Evolutionary conservation across 2,329 filamentous ascomycete species (phyloP).

Genomic region (Rhexocercosporidium sp.): DNA sequence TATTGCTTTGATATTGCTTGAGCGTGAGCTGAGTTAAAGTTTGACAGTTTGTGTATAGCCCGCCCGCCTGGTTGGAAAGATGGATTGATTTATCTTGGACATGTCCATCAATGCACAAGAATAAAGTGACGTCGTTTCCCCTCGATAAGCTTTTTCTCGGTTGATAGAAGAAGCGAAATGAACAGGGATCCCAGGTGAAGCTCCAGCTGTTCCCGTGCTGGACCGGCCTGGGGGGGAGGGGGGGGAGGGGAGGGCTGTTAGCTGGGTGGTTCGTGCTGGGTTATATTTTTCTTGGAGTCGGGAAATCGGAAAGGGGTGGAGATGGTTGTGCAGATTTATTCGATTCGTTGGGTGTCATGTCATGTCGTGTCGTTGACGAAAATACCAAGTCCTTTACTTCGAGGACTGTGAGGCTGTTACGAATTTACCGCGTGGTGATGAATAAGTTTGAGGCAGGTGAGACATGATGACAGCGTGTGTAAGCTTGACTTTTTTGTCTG

Average conservation of each 20-base stretch:
- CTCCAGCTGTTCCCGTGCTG: background rate
- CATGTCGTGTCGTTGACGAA: background rate
- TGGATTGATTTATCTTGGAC: background rate
- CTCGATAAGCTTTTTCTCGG: slow-evolving; percentile 13
- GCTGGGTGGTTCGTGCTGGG: no score
- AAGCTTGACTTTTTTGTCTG: no score
- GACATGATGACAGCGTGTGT: background rate
- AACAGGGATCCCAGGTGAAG: background rate
- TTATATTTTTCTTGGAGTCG: no score
- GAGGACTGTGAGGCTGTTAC: background rate
- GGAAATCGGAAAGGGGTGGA: no score
- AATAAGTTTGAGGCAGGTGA: background rate
- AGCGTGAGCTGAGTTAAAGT: no score
- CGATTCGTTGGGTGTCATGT: background rate
- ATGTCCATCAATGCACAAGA: background rate
- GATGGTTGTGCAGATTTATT: no score
- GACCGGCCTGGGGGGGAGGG: no score
- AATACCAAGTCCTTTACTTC: no score
- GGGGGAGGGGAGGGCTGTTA: no score
- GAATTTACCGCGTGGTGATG: background rate
- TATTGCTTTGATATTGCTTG: no score
- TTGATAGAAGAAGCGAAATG: background rate
- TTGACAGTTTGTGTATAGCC: no score
- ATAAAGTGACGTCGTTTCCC: background rate
- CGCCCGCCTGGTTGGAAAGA: no score